A percentile compares a stretch with the other conserved stretches of the same genome.
phyloP scores from a whole-genome alignment of 2,329 filamentous ascomycete species.

The Sporothrix humicola region DNA sequence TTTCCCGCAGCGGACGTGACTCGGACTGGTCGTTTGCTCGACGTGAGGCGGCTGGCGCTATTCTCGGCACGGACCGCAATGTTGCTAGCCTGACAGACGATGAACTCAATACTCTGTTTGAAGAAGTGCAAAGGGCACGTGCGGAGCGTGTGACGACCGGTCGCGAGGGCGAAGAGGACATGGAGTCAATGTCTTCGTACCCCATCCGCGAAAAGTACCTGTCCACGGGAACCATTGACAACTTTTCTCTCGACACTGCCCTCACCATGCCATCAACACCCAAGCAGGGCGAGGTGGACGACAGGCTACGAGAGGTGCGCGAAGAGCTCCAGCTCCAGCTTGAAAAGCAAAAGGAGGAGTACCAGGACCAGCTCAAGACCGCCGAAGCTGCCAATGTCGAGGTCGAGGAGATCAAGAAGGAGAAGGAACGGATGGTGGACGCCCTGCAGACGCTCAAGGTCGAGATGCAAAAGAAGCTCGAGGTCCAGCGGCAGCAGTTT shows the following conservation, averaged over 20 bases:
- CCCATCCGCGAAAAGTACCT: slow-evolving; percentile 92
- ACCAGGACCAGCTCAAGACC: slow-evolving; percentile 74
- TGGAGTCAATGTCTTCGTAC: slow-evolving; percentile 87
- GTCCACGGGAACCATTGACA: slow-evolving; percentile 92
- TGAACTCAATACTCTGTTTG: slow-evolving; percentile 89
- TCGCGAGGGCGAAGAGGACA: slow-evolving; percentile 84
- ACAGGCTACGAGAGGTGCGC: slow-evolving; percentile 73
- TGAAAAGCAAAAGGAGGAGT: slow-evolving; percentile 84
- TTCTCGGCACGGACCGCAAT: slow-evolving; percentile 89
- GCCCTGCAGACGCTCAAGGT: slow-evolving; percentile 77
- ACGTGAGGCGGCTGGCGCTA: slow-evolving; percentile 88
- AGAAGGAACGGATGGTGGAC: slow-evolving; percentile 86
- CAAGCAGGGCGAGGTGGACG: slow-evolving; percentile 75
- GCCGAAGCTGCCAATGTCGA: slow-evolving; percentile 78
- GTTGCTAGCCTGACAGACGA: slow-evolving; percentile 90
- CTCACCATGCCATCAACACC: slow-evolving; percentile 95
- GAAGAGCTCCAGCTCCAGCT: slow-evolving; percentile 85
- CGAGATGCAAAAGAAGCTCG: slow-evolving; percentile 86
- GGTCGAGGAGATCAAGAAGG: slow-evolving; percentile 80
- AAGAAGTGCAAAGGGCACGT: slow-evolving; percentile 87
- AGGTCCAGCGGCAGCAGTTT: slow-evolving; percentile 81
- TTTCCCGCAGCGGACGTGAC: slow-evolving; percentile 70
- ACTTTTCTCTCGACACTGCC: slow-evolving; percentile 92
- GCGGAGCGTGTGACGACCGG: slow-evolving; percentile 72
- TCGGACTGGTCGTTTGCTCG: slow-evolving; percentile 95